Percentiles rank a stretch among this genome's conserved stretches.
Evolutionary conservation across 1,284 basidiomycete genomes (phyloP).

Genomic region (Lignosus rhinocerotis): DNA sequence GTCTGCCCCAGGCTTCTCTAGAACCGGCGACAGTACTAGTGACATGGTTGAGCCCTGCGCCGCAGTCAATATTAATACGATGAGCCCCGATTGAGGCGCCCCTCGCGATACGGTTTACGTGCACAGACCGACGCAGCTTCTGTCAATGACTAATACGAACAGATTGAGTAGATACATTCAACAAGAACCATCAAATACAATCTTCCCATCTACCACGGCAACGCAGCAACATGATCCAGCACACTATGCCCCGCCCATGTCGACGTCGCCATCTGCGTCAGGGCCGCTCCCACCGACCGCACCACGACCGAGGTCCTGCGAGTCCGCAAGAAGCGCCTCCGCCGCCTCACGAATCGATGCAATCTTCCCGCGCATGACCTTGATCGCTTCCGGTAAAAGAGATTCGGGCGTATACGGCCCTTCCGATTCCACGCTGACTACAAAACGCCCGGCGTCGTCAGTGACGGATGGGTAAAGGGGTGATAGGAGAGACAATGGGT

Average conservation of each 20-base stretch:
- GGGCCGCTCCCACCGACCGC: slow-evolving; percentile 7
- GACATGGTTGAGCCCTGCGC: no score
- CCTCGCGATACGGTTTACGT: no score
- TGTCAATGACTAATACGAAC: no score
- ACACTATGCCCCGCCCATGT: slow-evolving; percentile 35
- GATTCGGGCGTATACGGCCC: slow-evolving; percentile 86
- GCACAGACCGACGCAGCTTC: no score
- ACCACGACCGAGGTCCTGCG: slow-evolving; percentile 16
- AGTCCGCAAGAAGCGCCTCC: slow-evolving; percentile 48
- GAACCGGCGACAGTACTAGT: no score
- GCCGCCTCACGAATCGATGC: slow-evolving; percentile 58
- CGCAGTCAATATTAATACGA: no score
- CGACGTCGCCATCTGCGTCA: slow-evolving; percentile 37
- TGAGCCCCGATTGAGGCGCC: no score
- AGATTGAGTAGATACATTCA: no score
- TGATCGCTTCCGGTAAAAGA: slow-evolving; percentile 82
- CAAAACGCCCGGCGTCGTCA: neutral
- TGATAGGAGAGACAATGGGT: neutral
- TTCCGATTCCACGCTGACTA: slow-evolving; percentile 90
- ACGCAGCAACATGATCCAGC: no score
- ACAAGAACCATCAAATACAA: no score
- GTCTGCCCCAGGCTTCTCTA: no score
- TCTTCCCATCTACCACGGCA: no score
- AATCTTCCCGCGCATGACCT: slow-evolving; percentile 85
- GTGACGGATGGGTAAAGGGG: neutral